Percentiles rank a stretch among this genome's conserved stretches.
phyloP scores from a whole-genome alignment of 169 alveolate species.

The Theileria annulata region DNA sequence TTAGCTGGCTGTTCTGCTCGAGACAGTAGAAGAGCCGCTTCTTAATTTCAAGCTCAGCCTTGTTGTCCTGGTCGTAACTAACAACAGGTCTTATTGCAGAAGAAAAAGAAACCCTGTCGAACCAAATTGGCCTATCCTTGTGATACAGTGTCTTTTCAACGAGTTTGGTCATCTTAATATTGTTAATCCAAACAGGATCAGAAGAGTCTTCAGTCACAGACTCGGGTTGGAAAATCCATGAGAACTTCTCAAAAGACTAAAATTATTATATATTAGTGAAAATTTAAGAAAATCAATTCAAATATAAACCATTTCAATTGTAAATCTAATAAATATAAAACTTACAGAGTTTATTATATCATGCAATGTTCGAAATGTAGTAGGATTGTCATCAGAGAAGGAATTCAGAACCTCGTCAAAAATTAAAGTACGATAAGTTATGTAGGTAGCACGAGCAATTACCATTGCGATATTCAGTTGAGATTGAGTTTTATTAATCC shows the following conservation, averaged over 20 bases:
- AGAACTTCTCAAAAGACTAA: conserved; percentile 51
- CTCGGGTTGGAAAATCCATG: conserved; percentile 66
- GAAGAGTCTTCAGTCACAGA: conserved; percentile 13
- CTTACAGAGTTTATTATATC: conserved; percentile 22
- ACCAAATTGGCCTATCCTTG: conserved; percentile 42
- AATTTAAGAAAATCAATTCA: neutral
- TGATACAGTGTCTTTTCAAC: conserved; percentile 43
- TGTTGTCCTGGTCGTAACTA: conserved; percentile 57
- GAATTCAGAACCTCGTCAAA: conserved; percentile 55
- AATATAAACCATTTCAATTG: conserved; percentile 7
- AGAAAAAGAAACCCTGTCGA: conserved; percentile 49
- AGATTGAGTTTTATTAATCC: conserved; percentile 48
- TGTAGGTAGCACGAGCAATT: conserved; percentile 60
- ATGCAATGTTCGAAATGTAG: conserved; percentile 24
- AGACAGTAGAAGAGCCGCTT: conserved; percentile 50
- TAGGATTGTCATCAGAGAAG: conserved; percentile 7
- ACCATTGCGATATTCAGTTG: conserved; percentile 49
- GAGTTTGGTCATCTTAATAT: conserved; percentile 28
- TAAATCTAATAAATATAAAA: neutral
- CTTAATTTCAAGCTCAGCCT: conserved; percentile 35
- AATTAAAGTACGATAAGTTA: conserved; percentile 57
- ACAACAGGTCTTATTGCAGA: conserved; percentile 63
- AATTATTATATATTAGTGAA: neutral
- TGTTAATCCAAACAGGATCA: conserved; percentile 62
- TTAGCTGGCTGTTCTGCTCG: conserved; percentile 52